phyloP scores from a whole-genome alignment of 2,329 filamentous ascomycete species.

The Parascedosporium putredinis region DNA sequence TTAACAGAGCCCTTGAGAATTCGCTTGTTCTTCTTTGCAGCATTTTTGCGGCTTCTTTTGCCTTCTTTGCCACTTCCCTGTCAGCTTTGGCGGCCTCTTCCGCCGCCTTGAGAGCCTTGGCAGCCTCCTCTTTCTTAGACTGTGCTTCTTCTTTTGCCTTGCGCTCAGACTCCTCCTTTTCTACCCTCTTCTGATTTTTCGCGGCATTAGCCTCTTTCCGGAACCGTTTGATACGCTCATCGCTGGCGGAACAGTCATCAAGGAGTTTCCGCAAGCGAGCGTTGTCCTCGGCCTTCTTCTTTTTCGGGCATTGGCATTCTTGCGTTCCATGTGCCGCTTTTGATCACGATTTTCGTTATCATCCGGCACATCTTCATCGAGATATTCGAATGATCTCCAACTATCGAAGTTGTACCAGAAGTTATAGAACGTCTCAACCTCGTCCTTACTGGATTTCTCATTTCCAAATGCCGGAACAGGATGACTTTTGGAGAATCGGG shows the following conservation, averaged over 20 bases:
- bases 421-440: slow-evolving; percentile 96
- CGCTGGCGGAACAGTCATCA: slow-evolving; percentile 71
- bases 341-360: slow-evolving; percentile 99
- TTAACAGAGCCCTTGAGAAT: slow-evolving; percentile 89
- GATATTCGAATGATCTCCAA: slow-evolving; percentile 96
- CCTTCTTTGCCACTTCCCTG: slow-evolving; percentile 81
- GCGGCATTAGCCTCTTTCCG: slow-evolving; percentile 78
- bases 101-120: slow-evolving; percentile 67
- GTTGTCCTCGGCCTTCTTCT: slow-evolving; percentile 99
- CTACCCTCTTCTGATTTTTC: slow-evolving; percentile 91
- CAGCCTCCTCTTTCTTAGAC: slow-evolving; percentile 75
- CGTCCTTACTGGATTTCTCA: slow-evolving; percentile 73
- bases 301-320: slow-evolving; percentile 97
- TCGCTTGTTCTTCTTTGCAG: slow-evolving; percentile 99
- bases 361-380: slow-evolving; percentile 96
- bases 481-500: slow-evolving; percentile 81
- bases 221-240: slow-evolving; percentile 98
- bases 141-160: slow-evolving; percentile 75
- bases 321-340: slow-evolving; percentile 95
- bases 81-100: slow-evolving; percentile 79
- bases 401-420: slow-evolving; percentile 99
- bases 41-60: slow-evolving; percentile 96
- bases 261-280: slow-evolving; percentile 80
- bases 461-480: slow-evolving; percentile 81
- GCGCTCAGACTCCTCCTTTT: slow-evolving; percentile 87